Evolutionary conservation across 2,329 filamentous ascomycete genomes (phyloP).

Genomic region (Hymenoscyphus albidus): DNA sequence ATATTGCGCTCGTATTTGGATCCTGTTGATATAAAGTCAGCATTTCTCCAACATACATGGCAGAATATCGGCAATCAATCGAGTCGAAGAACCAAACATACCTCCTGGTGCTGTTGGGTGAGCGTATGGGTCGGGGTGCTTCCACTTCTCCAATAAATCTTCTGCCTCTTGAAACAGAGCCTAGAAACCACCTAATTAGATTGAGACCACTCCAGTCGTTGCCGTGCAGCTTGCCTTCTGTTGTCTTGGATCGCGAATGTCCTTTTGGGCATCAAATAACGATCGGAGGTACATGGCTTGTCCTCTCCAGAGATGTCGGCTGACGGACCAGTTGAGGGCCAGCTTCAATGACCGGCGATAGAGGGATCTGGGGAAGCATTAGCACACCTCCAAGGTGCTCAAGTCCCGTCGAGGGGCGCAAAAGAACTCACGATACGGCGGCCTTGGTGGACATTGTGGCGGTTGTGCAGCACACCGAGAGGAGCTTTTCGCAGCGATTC

Average conservation of each 20-base stretch:
- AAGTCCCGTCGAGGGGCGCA: background rate
- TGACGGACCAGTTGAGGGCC: conserved; percentile 90
- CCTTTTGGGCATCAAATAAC: conserved; percentile 89
- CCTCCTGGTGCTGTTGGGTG: conserved; percentile 91
- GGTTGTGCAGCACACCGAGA: conserved; percentile 1
- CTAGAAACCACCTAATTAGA: conserved; percentile 46
- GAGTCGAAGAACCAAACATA: conserved; percentile 40
- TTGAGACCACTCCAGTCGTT: background rate
- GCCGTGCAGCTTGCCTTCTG: conserved; percentile 54
- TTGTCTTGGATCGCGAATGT: conserved; percentile 78
- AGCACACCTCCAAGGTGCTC: conserved; percentile 12
- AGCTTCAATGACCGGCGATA: conserved; percentile 93
- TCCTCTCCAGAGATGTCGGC: conserved; percentile 88
- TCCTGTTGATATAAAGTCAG: conserved; percentile 47
- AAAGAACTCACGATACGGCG: conserved; percentile 32
- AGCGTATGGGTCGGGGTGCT: conserved; percentile 92
- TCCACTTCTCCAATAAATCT: conserved; percentile 85
- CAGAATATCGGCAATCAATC: background rate
- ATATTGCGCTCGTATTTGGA: conserved; percentile 97
- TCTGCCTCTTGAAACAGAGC: conserved; percentile 83
- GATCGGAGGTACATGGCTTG: conserved; percentile 95
- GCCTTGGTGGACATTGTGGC: conserved; percentile 36
- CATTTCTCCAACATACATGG: background rate
- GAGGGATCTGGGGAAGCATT: conserved; percentile 53
- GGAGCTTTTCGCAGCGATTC: background rate